These are phyloP conservation scores for Singerocomus inundabilis DNA, from an alignment of 1,284 basidiomycete genomes.

Conservation along the genomic window DNA sequence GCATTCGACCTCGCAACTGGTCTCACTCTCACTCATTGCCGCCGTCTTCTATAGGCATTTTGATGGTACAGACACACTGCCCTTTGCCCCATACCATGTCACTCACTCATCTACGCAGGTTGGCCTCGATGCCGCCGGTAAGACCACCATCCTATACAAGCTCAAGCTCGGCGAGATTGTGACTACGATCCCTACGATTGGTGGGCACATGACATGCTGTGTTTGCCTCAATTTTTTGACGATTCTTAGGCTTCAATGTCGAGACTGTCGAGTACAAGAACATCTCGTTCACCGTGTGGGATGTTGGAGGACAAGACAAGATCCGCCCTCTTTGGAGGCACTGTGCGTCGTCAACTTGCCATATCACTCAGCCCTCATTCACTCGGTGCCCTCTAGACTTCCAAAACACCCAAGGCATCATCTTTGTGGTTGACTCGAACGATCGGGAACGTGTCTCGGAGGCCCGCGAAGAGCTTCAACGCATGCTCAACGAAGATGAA, in stretches of 20 bases:
- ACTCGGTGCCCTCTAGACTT: slow-evolving; percentile 67
- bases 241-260: slow-evolving; percentile 88
- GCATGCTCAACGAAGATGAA: slow-evolving; percentile 99
- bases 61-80: slow-evolving; percentile 53
- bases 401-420: slow-evolving; percentile 99
- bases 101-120: slow-evolving; percentile 49
- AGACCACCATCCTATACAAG: slow-evolving; percentile 99
- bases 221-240: slow-evolving; percentile 24
- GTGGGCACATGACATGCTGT: slow-evolving; percentile 49
- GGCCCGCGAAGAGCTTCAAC: slow-evolving; percentile 98
- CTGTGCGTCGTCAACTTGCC: slow-evolving; percentile 58
- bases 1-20: slow-evolving; percentile 38
- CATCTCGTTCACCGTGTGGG: slow-evolving; percentile 90
- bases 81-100: slow-evolving; percentile 11
- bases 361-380: slow-evolving; percentile 23
- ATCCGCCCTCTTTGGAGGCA: slow-evolving; percentile 97
- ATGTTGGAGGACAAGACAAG: slow-evolving; percentile 88
- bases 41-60: slow-evolving; percentile 54
- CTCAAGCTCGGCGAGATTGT: slow-evolving; percentile 98
- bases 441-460: slow-evolving; percentile 99
- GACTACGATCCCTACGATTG: slow-evolving; percentile 98
- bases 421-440: slow-evolving; percentile 99
- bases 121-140: slow-evolving; percentile 96
- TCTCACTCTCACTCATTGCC: slow-evolving; percentile 38
- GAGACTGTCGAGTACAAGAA: slow-evolving; percentile 95